A percentile compares a stretch with the other conserved stretches of the same genome.
These are phyloP conservation scores for Talaromyces rugulosus DNA, from an alignment of 2,329 filamentous ascomycete genomes.

Conservation along the genomic window DNA sequence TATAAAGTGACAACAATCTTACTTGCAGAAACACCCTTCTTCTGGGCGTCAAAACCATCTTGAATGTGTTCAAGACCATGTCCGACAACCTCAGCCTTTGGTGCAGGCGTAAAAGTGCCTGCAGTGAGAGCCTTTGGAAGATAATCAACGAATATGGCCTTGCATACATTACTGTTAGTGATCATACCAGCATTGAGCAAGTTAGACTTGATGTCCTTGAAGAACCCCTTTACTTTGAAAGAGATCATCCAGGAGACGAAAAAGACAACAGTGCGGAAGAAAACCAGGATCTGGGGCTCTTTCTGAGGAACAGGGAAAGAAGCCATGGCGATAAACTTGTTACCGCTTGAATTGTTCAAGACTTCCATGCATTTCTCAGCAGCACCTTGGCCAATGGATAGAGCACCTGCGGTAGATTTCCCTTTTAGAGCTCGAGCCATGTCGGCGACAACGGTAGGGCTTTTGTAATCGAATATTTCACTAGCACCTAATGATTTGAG, in stretches of 20 bases:
- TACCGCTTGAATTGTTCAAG: neutral
- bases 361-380: conserved; percentile 8
- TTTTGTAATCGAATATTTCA: conserved; percentile 29
- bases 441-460: conserved; percentile 8
- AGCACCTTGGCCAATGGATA: conserved; percentile 5
- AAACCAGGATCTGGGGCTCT: neutral
- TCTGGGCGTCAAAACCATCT: conserved; percentile 33
- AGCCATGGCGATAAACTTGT: conserved; percentile 9
- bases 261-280: conserved; percentile 4
- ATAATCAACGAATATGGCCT: conserved; percentile 26
- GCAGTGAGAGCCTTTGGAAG: conserved; percentile 36
- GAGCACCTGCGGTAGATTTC: conserved; percentile 7
- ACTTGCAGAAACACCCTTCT: conserved; percentile 41
- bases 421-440: conserved; percentile 11
- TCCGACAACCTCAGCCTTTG: conserved; percentile 37
- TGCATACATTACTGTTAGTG: conserved; percentile 10
- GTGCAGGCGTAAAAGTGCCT: conserved; percentile 36
- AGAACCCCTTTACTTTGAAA: conserved; percentile 6
- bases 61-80: conserved; percentile 42
- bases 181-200: conserved; percentile 5
- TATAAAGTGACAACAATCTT: conserved; percentile 38
- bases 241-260: conserved; percentile 8
- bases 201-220: conserved; percentile 8
- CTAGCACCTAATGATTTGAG: conserved; percentile 24
- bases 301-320: conserved; percentile 8